A percentile compares a stretch with the other conserved stretches of the same genome.
These are phyloP conservation scores for Volutella citrinella DNA, from an alignment of 2,329 filamentous ascomycete species.

Conservation along the genomic window DNA sequence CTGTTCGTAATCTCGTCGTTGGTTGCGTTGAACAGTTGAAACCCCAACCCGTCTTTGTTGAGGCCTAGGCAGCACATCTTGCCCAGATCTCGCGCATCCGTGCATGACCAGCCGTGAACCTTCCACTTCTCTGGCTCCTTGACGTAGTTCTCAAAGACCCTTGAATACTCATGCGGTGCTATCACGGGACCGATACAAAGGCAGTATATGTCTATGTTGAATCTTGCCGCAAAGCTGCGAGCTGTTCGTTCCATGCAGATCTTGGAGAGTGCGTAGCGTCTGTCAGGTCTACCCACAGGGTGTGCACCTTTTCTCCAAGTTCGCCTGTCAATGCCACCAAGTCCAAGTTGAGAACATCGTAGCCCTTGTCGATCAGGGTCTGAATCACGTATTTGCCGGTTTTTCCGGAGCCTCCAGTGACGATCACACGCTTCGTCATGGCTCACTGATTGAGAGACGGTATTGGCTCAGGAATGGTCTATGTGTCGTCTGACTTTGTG, in stretches of 20 bases:
- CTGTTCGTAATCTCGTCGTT: conserved; percentile 59
- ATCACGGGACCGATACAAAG: conserved; percentile 60
- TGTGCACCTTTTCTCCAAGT: too few species aligned
- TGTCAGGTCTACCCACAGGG: conserved; percentile 33
- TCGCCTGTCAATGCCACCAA: conserved; percentile 25
- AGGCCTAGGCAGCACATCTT: conserved; percentile 58
- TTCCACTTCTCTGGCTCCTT: conserved; percentile 48
- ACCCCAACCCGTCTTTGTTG: conserved; percentile 52
- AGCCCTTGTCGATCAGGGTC: conserved; percentile 28
- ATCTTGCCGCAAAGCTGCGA: conserved; percentile 54
- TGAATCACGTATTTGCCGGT: conserved; percentile 33
- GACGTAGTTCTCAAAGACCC: conserved; percentile 50
- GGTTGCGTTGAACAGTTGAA: conserved; percentile 63
- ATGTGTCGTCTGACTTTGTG: too few species aligned
- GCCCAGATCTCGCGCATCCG: conserved; percentile 59
- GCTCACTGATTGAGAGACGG: too few species aligned
- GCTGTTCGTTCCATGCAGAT: conserved; percentile 57
- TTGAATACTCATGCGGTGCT: conserved; percentile 57
- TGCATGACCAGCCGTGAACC: conserved; percentile 61
- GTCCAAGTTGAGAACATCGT: conserved; percentile 35
- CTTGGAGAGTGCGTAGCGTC: conserved; percentile 56
- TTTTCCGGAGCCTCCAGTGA: conserved; percentile 35
- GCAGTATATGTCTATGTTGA: conserved; percentile 56
- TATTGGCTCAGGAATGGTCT: too few species aligned
- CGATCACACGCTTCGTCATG: too few species aligned